A percentile compares a stretch with the other conserved stretches of the same genome.
Evolutionary conservation across 106 monocot genomes (phyloP).

Genomic region (Phalaenopsis equestris): DNA sequence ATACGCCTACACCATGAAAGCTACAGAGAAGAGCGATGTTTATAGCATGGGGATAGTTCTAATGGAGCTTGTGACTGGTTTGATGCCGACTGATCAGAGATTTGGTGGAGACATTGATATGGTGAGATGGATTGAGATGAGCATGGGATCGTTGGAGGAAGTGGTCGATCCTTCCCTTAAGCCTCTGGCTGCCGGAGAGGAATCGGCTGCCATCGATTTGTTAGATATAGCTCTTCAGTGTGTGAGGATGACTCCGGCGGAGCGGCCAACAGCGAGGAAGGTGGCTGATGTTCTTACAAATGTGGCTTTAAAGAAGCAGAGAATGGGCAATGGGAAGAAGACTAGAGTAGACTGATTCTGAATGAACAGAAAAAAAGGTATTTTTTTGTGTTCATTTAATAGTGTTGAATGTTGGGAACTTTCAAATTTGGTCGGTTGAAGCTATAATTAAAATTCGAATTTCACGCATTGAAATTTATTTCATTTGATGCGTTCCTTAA

Average conservation of each 20-base stretch:
- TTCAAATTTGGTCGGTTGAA: not conserved
- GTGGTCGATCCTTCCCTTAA: conserved; percentile 46
- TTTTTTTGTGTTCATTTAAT: not conserved
- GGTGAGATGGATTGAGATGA: conserved; percentile 59
- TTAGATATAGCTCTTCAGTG: conserved; percentile 64
- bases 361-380: not conserved
- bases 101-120: conserved; percentile 67
- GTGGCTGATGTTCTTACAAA: conserved; percentile 52
- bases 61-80: conserved; percentile 88
- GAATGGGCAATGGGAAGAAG: conserved; percentile 19
- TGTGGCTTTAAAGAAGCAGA: conserved; percentile 20
- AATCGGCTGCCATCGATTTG: conserved; percentile 50
- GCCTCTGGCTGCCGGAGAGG: conserved; percentile 37
- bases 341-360: not conserved
- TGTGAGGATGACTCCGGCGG: conserved; percentile 46
- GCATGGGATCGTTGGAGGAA: conserved; percentile 32
- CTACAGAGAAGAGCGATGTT: conserved; percentile 81
- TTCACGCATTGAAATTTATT: not conserved
- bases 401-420: not conserved
- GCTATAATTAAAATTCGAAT: not conserved
- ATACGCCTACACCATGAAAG: conserved; percentile 55
- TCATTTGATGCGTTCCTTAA: too few relatives aligned
- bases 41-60: conserved; percentile 92
- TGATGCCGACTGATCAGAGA: conserved; percentile 46
- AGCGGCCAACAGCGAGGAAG: conserved; percentile 58